Evolutionary conservation across 2,329 filamentous ascomycete species (phyloP).

Genomic region (Trichoderma sp.): DNA sequence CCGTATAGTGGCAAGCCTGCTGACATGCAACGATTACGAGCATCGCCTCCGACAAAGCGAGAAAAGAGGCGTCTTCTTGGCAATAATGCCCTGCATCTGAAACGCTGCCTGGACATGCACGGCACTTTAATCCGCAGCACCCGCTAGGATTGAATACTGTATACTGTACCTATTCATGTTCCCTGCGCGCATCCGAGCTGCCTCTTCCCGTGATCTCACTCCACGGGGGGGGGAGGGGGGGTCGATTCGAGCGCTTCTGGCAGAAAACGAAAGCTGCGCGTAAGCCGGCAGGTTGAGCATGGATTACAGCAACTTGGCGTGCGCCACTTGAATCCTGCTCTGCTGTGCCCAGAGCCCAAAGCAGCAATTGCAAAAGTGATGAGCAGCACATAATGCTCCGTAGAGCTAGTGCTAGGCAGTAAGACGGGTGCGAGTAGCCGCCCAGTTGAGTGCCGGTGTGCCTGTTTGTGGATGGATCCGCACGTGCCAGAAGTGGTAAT

Average conservation of each 20-base stretch:
- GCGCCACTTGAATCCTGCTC: not conserved
- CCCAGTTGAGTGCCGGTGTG: not conserved
- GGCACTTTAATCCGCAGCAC: not conserved
- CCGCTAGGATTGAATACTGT: not conserved
- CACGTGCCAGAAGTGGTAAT: not conserved
- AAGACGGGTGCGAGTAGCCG: not conserved
- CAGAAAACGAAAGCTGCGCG: not conserved
- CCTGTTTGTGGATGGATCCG: slow-evolving; percentile 3
- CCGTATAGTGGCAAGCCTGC: not conserved
- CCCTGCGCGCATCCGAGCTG: not conserved
- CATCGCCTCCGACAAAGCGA: not conserved
- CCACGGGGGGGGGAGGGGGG: not conserved
- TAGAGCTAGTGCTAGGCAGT: not conserved
- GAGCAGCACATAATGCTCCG: slow-evolving; percentile 6
- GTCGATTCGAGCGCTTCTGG: not conserved
- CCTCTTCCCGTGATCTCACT: not conserved
- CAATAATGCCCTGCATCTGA: slow-evolving; percentile 2
- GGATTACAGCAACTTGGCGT: not conserved
- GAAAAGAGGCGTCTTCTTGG: not conserved
- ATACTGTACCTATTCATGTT: not conserved
- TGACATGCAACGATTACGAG: slow-evolving; percentile 1
- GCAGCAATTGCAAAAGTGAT: not conserved
- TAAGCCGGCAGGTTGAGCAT: not conserved
- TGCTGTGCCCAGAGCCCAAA: not conserved
- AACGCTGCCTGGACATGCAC: not conserved